These are phyloP conservation scores for Pseudogymnoascus sp. DNA, from an alignment of 2,329 filamentous ascomycete species.

Conservation along the genomic window DNA sequence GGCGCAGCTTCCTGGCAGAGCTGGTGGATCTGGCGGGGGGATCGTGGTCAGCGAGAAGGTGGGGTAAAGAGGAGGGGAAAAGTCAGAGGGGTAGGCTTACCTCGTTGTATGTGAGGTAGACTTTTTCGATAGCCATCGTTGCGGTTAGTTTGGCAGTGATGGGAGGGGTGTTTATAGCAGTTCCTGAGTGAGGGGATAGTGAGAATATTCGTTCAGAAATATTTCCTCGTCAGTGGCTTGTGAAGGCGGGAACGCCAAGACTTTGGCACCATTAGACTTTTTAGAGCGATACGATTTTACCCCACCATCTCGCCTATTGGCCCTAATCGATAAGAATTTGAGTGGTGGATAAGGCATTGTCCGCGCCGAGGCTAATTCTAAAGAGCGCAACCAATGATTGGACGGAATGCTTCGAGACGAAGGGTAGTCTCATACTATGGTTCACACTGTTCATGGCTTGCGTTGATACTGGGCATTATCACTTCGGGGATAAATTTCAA, in stretches of 20 bases:
- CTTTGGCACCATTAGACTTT: slow-evolving; percentile 4
- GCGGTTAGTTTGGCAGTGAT: slow-evolving; percentile 3
- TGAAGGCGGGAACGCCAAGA: not conserved
- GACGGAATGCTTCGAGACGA: not conserved
- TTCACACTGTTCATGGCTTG: not conserved
- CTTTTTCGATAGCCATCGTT: slow-evolving; percentile 68
- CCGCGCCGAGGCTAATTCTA: not conserved
- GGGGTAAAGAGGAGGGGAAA: slow-evolving; percentile 12
- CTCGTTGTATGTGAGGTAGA: slow-evolving; percentile 90
- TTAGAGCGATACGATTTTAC: not conserved
- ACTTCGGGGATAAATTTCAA: not conserved
- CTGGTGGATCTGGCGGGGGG: slow-evolving; percentile 72
- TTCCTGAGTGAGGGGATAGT: not conserved
- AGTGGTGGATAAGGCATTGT: not conserved
- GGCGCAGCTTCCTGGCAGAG: slow-evolving; percentile 83
- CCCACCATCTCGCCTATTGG: slow-evolving; percentile 8
- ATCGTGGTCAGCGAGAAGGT: slow-evolving; percentile 4
- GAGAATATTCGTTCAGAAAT: slow-evolving; percentile 5
- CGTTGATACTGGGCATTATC: not conserved
- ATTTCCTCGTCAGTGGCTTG: slow-evolving; percentile 6
- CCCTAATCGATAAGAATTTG: slow-evolving; percentile 6
- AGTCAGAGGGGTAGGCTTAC: slow-evolving; percentile 40
- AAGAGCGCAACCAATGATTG: not conserved
- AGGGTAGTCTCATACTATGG: not conserved
- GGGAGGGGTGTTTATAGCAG: not conserved